phyloP scores from a whole-genome alignment of 768 basidiomycete species.

The Solioccasus polychromus region DNA sequence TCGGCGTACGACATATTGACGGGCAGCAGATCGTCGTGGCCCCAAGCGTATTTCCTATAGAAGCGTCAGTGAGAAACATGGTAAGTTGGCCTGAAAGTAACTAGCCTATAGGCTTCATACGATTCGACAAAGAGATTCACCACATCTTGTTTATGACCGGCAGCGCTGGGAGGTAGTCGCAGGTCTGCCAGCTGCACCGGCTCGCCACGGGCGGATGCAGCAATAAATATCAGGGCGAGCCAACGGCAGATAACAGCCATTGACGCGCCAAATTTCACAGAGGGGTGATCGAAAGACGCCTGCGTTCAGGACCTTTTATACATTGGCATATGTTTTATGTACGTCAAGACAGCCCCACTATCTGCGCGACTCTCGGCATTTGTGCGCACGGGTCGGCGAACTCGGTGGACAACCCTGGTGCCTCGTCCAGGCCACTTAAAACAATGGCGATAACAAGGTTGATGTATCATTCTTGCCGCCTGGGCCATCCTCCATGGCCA shows the following conservation, averaged over 20 bases:
- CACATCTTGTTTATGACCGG: constrained; percentile 39
- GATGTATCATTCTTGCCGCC: too few relatives aligned
- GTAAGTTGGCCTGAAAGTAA: not conserved
- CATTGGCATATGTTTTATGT: too few relatives aligned
- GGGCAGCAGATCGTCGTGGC: constrained; percentile 60
- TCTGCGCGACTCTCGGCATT: too few relatives aligned
- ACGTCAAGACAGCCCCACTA: too few relatives aligned
- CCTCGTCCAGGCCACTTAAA: too few relatives aligned
- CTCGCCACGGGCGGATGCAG: constrained; percentile 11
- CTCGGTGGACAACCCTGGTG: too few relatives aligned
- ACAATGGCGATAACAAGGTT: too few relatives aligned
- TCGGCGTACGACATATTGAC: constrained; percentile 38
- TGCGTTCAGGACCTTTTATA: too few relatives aligned
- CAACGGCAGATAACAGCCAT: constrained; percentile 15
- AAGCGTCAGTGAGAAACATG: constrained; percentile 9
- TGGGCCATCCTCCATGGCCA: too few relatives aligned
- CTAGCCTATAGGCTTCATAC: constrained; percentile 56
- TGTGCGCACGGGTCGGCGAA: too few relatives aligned
- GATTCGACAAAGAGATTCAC: constrained; percentile 48
- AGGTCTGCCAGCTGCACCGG: constrained; percentile 45
- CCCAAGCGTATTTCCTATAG: constrained; percentile 52
- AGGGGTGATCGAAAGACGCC: too few relatives aligned
- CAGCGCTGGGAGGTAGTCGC: constrained; percentile 39
- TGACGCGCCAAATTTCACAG: too few relatives aligned
- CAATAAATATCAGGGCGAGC: constrained; percentile 7